Evolutionary conservation across 2,329 filamentous ascomycete genomes (phyloP).

Genomic region (Hymenoscyphus occultus): DNA sequence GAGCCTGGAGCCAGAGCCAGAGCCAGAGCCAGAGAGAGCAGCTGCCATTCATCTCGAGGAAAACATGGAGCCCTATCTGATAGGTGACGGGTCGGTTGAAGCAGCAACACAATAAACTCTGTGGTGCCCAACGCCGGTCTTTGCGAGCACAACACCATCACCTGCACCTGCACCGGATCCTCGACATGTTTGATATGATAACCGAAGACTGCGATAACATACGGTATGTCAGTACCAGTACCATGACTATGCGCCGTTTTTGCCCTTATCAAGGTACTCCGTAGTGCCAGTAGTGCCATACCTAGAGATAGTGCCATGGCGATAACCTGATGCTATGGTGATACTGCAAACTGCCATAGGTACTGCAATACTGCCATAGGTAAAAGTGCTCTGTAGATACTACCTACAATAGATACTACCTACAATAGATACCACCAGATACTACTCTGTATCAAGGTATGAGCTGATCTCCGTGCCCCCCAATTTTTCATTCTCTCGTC

Average conservation of each 20-base stretch:
- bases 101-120: conserved; percentile 3
- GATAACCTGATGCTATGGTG: no score
- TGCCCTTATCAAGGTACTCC: no score
- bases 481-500: conserved; percentile 22
- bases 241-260: no score
- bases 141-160: not conserved
- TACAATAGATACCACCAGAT: no score
- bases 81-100: conserved; percentile 17
- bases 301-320: no score
- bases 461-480: not conserved
- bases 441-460: no score
- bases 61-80: conserved; percentile 16
- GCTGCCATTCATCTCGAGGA: conserved; percentile 12
- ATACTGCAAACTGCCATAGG: no score
- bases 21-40: not conserved
- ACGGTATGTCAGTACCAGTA: no score
- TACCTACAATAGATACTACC: no score
- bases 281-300: no score
- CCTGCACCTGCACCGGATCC: not conserved
- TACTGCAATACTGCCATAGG: no score
- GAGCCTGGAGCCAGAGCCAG: conserved; percentile 5
- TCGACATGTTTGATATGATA: not conserved
- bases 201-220: not conserved
- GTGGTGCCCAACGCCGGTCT: conserved; percentile 23
- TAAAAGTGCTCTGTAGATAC: no score